Conservation (phyloP, 2,329 filamentous ascomycete genomes). For the Raffaelea albimanens region DNA sequence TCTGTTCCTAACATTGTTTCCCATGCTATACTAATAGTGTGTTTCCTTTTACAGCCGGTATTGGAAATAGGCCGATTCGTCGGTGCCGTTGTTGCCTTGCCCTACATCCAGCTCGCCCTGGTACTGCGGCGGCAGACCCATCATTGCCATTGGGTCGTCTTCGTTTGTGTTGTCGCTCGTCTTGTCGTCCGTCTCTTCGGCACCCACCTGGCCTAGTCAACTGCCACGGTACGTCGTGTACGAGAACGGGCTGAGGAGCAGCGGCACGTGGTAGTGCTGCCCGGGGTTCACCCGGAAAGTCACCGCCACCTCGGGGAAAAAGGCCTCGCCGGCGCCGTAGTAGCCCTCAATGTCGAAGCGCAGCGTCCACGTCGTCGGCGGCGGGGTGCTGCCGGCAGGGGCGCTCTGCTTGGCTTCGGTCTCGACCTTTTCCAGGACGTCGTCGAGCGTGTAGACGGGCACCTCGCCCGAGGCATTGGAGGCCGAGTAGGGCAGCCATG, state of each 20-base stretch:
- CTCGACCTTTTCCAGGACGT: constrained; percentile 38
- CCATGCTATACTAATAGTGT: too few species aligned
- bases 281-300: constrained; percentile 40
- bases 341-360: constrained; percentile 65
- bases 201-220: too few species aligned
- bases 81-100: too few species aligned
- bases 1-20: too few species aligned
- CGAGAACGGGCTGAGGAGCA: constrained; percentile 68
- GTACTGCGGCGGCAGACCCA: neutral
- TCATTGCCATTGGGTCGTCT: too few species aligned
- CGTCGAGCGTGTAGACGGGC: constrained; percentile 47
- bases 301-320: constrained; percentile 51
- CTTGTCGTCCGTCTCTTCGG: too few species aligned
- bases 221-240: constrained; percentile 77
- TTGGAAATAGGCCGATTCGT: too few species aligned
- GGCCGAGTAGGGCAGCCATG: constrained; percentile 54
- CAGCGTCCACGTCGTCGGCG: constrained; percentile 52
- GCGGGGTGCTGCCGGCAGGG: constrained; percentile 12
- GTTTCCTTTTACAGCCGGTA: too few species aligned
- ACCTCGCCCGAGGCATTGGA: constrained; percentile 43
- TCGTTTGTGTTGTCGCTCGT: too few species aligned
- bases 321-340: constrained; percentile 52
- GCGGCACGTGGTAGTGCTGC: constrained; percentile 71
- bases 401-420: constrained; percentile 14
- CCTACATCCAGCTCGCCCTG: neutral